Base-by-base conservation (phyloP, 1,284 basidiomycete genomes). In the Schizophyllum commune region DNA sequence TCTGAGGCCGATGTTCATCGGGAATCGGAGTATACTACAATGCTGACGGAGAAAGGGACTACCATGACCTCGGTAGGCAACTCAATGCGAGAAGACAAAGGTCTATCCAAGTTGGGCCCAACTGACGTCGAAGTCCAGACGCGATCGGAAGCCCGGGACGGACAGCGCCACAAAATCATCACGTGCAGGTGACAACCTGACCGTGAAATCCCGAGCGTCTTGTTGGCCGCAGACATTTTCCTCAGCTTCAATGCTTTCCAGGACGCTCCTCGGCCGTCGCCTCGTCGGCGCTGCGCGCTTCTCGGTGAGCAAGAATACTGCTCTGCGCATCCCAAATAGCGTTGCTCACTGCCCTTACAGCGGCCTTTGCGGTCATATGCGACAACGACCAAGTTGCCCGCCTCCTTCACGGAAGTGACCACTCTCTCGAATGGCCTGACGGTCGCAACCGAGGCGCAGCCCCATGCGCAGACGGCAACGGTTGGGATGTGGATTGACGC, bases 401-500 rank as follows among this genome's bases (percentile, higher is more conserved):
- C 65, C 56, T 58, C 62, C 56, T 58, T 65, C 27, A 58, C 52
- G 22, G 58, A 61, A 22, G 63, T 61, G 53, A 61, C 64, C 51
- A 59, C 61, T 15, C 86, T 98, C 60, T 81, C 91, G 17, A 97
- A 96, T 79, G 95, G 95, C 63, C 80, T 96, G 62, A 95, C 92
- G n/a, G 86, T 95, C 66, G 92, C 92, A 52, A 94, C 92, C 5
- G 96, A 98, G 79, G 83, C 93, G 27, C 93, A 96, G 67, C 85
- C 94, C 21, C 88, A 94, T 73, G 91, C 94, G n/a, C 92, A 96
- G 77, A 98, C 96, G 13, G 96, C 96, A 17, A 99, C 96, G 33
- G 95, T 99, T 56, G 97, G 97, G 69, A 91, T 98, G 62, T 99
- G 96, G 96, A 97, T 99, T 71, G 96, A 98, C 73, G 96, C 96